phyloP scores from a whole-genome alignment of 306 rosid species.

The Senna siamea region DNA sequence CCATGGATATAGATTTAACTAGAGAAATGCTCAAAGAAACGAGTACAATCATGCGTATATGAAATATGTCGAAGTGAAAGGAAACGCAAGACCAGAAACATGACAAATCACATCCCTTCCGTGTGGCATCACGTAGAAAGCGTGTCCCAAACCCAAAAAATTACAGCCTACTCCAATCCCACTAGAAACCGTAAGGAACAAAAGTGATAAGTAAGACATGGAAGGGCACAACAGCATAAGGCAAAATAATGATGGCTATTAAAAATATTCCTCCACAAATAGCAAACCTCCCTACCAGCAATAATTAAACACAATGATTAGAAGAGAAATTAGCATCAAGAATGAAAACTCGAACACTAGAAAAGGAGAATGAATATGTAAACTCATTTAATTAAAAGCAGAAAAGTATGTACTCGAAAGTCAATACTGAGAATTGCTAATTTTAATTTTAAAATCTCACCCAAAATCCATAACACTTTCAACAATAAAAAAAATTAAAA shows the following conservation, averaged over 20 bases:
- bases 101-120: not conserved
- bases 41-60: not conserved
- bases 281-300: conserved; percentile 6
- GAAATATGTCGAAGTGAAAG: not conserved
- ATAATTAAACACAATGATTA: not conserved
- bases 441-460: not conserved
- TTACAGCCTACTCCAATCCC: not conserved
- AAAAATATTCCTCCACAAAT: conserved; percentile 6
- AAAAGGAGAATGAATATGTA: conserved; percentile 1
- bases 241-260: conserved; percentile 18
- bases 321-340: not conserved
- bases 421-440: conserved; percentile 4
- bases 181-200: not conserved
- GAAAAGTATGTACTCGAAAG: conserved; percentile 9
- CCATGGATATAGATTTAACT: not conserved
- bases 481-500: not conserved
- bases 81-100: not conserved
- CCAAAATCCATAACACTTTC: conserved; percentile 23
- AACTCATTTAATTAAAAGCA: conserved; percentile 14
- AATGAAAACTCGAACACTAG: not conserved
- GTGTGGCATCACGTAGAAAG: not conserved
- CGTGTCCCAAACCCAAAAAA: not conserved
- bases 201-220: not conserved
- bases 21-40: not conserved
- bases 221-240: not conserved